Evolutionary conservation across 768 basidiomycete genomes (phyloP).

Genomic region (Pleurotus pulmonarius): DNA sequence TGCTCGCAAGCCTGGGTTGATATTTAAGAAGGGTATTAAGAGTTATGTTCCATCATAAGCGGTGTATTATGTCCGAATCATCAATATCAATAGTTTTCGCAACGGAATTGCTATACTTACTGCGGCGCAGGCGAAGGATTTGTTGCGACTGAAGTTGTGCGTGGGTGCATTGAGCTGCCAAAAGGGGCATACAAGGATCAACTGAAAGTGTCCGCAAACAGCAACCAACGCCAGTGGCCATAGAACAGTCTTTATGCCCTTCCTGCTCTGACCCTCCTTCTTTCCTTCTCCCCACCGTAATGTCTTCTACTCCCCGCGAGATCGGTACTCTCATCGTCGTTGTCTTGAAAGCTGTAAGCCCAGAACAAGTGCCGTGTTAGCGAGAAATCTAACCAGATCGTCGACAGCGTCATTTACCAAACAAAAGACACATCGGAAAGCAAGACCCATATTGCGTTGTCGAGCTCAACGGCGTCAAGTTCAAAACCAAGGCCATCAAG

Average conservation of each 20-base stretch:
- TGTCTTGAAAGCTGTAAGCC: slow-evolving; percentile 86
- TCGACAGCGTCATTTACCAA: slow-evolving; percentile 78
- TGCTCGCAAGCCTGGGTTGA: slow-evolving; percentile 64
- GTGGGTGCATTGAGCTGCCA: neutral
- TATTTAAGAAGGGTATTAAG: slow-evolving; percentile 46
- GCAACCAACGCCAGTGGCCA: neutral
- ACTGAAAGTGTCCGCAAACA: neutral
- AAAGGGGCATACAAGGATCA: slow-evolving; percentile 6
- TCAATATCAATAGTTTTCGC: neutral
- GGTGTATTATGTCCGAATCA: neutral
- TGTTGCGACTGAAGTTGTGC: neutral
- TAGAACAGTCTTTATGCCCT: slow-evolving; percentile 6
- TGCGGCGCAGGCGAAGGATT: neutral
- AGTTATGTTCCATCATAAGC: slow-evolving; percentile 45
- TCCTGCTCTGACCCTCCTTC: slow-evolving; percentile 7
- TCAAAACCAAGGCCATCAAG: slow-evolving; percentile 89
- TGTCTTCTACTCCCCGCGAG: slow-evolving; percentile 63
- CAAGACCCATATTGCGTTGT: slow-evolving; percentile 95
- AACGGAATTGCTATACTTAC: neutral
- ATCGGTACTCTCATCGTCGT: slow-evolving; percentile 94
- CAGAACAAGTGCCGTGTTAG: neutral
- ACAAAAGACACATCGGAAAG: slow-evolving; percentile 91
- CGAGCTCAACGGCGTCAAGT: slow-evolving; percentile 74
- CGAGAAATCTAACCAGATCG: slow-evolving; percentile 8
- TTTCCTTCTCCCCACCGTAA: slow-evolving; percentile 20